Conservation (phyloP, 1,284 basidiomycete species). For the Lentinula novae-zelandiae region DNA sequence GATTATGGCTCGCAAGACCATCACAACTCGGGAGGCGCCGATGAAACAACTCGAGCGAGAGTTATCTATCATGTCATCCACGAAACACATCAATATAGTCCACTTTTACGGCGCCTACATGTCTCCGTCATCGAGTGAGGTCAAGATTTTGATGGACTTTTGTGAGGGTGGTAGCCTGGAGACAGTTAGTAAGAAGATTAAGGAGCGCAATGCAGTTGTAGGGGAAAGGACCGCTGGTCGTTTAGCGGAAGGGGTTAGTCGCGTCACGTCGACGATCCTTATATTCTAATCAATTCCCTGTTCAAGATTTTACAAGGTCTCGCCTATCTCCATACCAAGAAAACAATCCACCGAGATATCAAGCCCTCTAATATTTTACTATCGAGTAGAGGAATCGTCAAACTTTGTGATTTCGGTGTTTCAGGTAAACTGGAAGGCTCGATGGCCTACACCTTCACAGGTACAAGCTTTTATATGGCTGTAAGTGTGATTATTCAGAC, state of each 20-base stretch:
- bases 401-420: constrained; percentile 95
- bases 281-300: constrained; percentile 5
- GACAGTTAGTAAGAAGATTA: constrained; percentile 82
- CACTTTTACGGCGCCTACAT: constrained; percentile 95
- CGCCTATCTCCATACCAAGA: constrained; percentile 86
- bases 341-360: constrained; percentile 96
- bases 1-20: constrained; percentile 95
- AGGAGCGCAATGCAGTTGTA: constrained; percentile 75
- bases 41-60: constrained; percentile 92
- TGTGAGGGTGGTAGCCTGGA: constrained; percentile 90
- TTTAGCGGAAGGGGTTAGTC: constrained; percentile 82
- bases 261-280: constrained; percentile 2
- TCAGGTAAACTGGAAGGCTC: constrained; percentile 93
- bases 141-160: constrained; percentile 96
- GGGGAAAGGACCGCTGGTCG: constrained; percentile 92
- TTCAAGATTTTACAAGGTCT: constrained; percentile 83
- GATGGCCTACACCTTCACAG: constrained; percentile 92
- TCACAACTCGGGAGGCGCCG: constrained; percentile 92
- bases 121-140: constrained; percentile 86
- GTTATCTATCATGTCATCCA: constrained; percentile 84
- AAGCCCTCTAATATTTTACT: constrained; percentile 96
- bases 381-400: constrained; percentile 83
- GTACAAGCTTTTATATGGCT: constrained; percentile 97
- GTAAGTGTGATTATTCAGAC: constrained; percentile 46
- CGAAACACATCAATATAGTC: constrained; percentile 86